Evolutionary conservation across 2,329 filamentous ascomycete species (phyloP).

Genomic region (Boeremia exigua): DNA sequence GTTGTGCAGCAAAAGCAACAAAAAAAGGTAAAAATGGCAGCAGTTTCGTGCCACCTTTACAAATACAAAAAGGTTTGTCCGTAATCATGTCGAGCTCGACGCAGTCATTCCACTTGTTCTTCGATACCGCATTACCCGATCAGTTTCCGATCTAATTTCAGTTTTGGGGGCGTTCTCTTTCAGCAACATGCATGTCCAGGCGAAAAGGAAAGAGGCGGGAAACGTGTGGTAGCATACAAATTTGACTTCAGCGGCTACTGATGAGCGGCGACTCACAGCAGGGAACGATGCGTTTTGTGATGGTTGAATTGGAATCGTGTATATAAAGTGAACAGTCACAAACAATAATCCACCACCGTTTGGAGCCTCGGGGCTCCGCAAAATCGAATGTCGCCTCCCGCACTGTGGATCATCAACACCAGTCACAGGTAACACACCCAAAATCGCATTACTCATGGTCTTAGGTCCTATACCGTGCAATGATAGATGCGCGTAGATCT

Average conservation of each 20-base stretch:
- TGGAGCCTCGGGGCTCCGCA: constrained; percentile 27
- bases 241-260: neutral
- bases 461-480: neutral
- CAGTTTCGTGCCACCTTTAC: constrained; percentile 1
- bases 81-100: constrained; percentile 2
- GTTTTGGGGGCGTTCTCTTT: constrained; percentile 10
- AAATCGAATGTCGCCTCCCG: neutral
- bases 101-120: constrained; percentile 9
- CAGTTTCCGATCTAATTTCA: neutral
- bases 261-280: neutral
- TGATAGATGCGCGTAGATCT: constrained; percentile 1
- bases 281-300: neutral
- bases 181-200: constrained; percentile 14
- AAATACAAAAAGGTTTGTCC: constrained; percentile 20
- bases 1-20: constrained; percentile 28
- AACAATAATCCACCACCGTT: constrained; percentile 31
- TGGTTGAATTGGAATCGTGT: constrained; percentile 19
- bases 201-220: constrained; percentile 1
- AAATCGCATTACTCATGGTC: neutral
- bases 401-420: too few relatives aligned
- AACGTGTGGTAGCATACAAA: neutral
- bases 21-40: constrained; percentile 34
- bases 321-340: constrained; percentile 25
- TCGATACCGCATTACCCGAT: constrained; percentile 9
- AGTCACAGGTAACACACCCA: too few relatives aligned